Conservation (phyloP, 768 basidiomycete genomes). For the Lentinula lateritia region DNA sequence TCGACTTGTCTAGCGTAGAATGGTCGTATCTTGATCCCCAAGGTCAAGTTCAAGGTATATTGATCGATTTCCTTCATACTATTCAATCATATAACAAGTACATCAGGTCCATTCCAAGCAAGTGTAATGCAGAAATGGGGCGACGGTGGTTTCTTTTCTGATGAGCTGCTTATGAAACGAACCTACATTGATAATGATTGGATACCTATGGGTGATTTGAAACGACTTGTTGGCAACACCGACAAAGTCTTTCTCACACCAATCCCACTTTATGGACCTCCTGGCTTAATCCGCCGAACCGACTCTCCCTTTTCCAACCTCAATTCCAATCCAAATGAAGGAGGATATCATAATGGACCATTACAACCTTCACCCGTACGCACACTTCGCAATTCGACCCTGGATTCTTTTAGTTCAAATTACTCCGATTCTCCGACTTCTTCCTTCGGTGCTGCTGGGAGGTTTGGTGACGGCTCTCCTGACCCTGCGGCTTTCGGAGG, state of each 20-base stretch:
- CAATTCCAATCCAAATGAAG: conserved; percentile 23
- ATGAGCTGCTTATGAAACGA: conserved; percentile 81
- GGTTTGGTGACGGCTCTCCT: conserved; percentile 64
- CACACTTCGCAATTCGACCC: conserved; percentile 52
- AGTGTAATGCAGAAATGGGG: conserved; percentile 94
- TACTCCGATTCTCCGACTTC: conserved; percentile 64
- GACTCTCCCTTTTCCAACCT: conserved; percentile 37
- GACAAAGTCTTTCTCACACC: conserved; percentile 63
- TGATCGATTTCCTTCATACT: not conserved
- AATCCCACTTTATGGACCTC: conserved; percentile 38
- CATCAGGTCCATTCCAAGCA: conserved; percentile 81
- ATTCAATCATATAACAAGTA: not conserved
- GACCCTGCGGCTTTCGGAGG: conserved; percentile 57
- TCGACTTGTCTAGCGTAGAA: conserved; percentile 58
- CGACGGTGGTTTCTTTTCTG: conserved; percentile 82
- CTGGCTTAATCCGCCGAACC: conserved; percentile 44
- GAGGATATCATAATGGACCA: conserved; percentile 39
- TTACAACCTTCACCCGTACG: conserved; percentile 66
- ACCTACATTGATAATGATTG: conserved; percentile 64
- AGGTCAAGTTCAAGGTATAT: conserved; percentile 84
- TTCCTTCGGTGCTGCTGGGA: conserved; percentile 51
- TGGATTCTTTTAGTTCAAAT: conserved; percentile 61
- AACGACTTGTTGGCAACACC: conserved; percentile 39
- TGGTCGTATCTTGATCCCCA: conserved; percentile 94
- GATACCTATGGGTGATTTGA: conserved; percentile 58